Evolutionary conservation across 345 rosid species (phyloP).

Genomic region (Aegle marmelos): DNA sequence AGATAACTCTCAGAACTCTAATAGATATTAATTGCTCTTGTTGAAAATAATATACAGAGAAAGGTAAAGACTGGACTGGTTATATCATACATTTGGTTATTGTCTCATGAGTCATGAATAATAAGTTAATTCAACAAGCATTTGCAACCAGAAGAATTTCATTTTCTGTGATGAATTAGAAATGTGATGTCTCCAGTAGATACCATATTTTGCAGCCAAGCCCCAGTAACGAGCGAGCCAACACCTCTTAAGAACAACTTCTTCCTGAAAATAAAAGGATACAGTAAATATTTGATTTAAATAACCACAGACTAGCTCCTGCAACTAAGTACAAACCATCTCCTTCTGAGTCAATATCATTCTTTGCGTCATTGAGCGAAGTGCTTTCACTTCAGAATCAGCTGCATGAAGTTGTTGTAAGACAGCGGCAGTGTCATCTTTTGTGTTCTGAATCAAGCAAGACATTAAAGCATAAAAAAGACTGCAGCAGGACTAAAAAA

Average conservation of each 20-base stretch:
- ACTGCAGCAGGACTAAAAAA: background rate
- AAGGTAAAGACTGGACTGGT: background rate
- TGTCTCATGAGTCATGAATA: conserved; percentile 1
- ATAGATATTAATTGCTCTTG: background rate
- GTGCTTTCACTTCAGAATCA: conserved; percentile 76
- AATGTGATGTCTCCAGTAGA: conserved; percentile 1
- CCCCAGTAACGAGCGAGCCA: conserved; percentile 99
- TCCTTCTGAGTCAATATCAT: conserved; percentile 96
- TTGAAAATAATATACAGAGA: background rate
- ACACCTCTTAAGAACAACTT: conserved; percentile 98
- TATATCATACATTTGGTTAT: background rate
- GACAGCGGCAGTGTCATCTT: conserved; percentile 57
- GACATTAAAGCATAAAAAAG: conserved; percentile 7
- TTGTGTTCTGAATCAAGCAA: conserved; percentile 51
- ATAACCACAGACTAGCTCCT: background rate
- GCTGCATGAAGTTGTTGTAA: conserved; percentile 67
- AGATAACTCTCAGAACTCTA: background rate
- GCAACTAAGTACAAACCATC: conserved; percentile 65
- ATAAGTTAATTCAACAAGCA: background rate
- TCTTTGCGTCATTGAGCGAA: conserved; percentile 89
- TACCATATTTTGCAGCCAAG: conserved; percentile 91
- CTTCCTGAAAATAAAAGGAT: conserved; percentile 67
- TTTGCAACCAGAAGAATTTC: background rate
- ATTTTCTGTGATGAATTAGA: conserved; percentile 3
- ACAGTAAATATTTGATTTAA: conserved; percentile 11